Base-by-base conservation (phyloP, 1,139 yeast species). In the Pichia sp. region DNA sequence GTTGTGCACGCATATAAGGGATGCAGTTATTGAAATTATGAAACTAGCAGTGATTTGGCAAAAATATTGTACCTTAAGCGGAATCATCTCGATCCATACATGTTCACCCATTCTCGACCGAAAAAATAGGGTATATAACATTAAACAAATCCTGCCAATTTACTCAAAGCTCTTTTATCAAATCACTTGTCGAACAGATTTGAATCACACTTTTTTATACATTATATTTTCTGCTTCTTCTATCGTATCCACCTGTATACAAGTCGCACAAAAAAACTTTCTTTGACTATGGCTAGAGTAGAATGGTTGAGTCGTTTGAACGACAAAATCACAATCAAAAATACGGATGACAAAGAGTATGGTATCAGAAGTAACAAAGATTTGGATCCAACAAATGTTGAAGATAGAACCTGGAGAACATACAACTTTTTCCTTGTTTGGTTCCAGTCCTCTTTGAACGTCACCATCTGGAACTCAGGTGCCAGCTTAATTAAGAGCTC, bases 391-490 rank as follows among this genome's bases (percentile, higher is more conserved):
- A 64, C 61, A 41, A 62, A 63, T 7, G 58, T 52, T 7, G 60
- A 60, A 23, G 55, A 63, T 48, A 58, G 66, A 47, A 61, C 64
- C 5, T 65, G 68, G 67, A 59, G 53, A 23, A 46, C 56, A 6
- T 62, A 60, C 48, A 60, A 62, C 43, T 62, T 55, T 47, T 54
- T 62, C 16, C 52, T 58, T 5, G 61, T 62, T 45, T 64, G 67
- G 67, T 56, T 60, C 41, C 62, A 60, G 48, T 59, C 61, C 23
- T 52, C 61, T 10, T 50, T 61, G 13, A 56, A 56, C 12, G 60
- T 63, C 22, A 55, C 70, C 44, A 71, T 72, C 51, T 70, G 73
- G 51, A 73, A 76, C 3, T 59, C 64, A 4, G 63, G 63, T 25
- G 55, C 63, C 1, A 50, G 60, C 1, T 46, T 61, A 19, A 58